Evolutionary conservation across 805 yeast species (phyloP).

Genomic region (Crinitomyces ghanaensis): DNA sequence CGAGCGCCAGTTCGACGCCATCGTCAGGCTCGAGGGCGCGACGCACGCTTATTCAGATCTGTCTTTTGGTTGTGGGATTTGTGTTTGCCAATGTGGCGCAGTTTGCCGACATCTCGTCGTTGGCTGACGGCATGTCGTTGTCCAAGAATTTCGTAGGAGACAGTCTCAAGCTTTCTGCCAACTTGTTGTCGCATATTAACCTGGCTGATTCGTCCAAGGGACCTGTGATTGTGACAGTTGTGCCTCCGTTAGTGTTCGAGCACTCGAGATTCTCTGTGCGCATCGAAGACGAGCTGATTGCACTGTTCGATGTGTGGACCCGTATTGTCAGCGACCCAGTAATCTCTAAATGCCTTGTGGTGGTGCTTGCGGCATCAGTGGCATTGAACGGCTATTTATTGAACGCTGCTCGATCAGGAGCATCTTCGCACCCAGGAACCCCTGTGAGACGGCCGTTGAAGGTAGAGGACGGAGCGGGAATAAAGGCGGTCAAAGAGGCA

Average conservation of each 20-base stretch:
- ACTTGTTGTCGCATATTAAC: conserved; percentile 10
- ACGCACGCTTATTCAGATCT: conserved; percentile 20
- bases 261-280: conserved; percentile 31
- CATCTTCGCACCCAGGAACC: no score
- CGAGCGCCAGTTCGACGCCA: no score
- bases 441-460: no score
- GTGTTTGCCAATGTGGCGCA: conserved; percentile 28
- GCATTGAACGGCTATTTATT: conserved; percentile 75
- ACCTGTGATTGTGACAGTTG: conserved; percentile 26
- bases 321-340: conserved; percentile 67
- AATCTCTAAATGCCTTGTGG: conserved; percentile 63
- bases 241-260: conserved; percentile 30
- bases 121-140: conserved; percentile 5
- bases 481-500: conserved; percentile 21
- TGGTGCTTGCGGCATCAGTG: conserved; percentile 62
- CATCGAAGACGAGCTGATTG: conserved; percentile 48
- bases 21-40: conserved; percentile 1
- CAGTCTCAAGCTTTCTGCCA: conserved; percentile 6
- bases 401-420: conserved; percentile 50
- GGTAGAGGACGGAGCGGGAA: no score
- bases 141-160: conserved; percentile 1
- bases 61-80: conserved; percentile 23
- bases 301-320: conserved; percentile 44
- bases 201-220: conserved; percentile 11
- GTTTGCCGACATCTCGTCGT: conserved; percentile 18